Evolutionary conservation across 169 alveolate genomes (phyloP).

Genomic region (Perkinsus marinus): DNA sequence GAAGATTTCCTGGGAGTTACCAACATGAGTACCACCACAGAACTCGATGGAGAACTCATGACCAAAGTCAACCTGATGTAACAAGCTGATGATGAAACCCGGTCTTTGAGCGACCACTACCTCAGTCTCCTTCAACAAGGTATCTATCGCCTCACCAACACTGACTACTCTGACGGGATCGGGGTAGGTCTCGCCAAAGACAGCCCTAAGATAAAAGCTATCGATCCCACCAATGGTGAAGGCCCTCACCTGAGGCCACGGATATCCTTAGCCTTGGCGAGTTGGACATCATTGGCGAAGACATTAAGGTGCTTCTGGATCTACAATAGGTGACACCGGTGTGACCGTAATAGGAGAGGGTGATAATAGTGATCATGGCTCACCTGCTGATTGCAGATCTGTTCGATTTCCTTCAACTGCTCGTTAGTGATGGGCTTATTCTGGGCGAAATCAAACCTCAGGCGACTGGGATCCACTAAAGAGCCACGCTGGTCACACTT

Average conservation of each 20-base stretch:
- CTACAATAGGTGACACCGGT: background rate
- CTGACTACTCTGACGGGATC: constrained; percentile 77
- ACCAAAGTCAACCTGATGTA: constrained; percentile 4
- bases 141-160: constrained; percentile 50
- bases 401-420: constrained; percentile 38
- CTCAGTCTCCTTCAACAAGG: constrained; percentile 11
- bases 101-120: background rate
- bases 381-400: constrained; percentile 39
- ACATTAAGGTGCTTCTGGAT: constrained; percentile 18
- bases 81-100: background rate
- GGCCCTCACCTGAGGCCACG: constrained; percentile 14
- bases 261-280: constrained; percentile 29
- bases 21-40: constrained; percentile 81
- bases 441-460: constrained; percentile 63
- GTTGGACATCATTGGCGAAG: constrained; percentile 13
- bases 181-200: constrained; percentile 79
- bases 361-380: constrained; percentile 7
- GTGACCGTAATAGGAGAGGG: background rate
- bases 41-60: constrained; percentile 57
- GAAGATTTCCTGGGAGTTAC: constrained; percentile 50
- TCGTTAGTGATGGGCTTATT: constrained; percentile 41
- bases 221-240: background rate
- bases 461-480: constrained; percentile 56
- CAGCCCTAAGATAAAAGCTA: constrained; percentile 23
- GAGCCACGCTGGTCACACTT: constrained; percentile 66